Evolutionary conservation across 495 filamentous ascomycete genomes (phyloP).

Genomic region (Annulohypoxylon stygium): DNA sequence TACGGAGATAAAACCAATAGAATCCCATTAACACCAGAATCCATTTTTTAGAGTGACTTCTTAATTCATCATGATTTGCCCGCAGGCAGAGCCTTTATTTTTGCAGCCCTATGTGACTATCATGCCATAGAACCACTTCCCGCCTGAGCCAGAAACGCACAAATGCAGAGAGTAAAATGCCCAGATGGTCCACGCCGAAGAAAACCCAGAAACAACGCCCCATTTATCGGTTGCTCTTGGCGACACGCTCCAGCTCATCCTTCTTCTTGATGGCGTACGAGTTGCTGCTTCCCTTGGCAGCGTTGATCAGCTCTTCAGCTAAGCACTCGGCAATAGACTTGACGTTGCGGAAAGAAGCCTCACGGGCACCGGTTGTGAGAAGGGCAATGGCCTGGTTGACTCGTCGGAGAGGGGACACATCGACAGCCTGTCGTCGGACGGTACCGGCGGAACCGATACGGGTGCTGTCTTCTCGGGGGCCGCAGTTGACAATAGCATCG

Average conservation of each 20-base stretch:
- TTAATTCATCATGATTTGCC: conserved; percentile 52
- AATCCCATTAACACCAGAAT: conserved; percentile 31
- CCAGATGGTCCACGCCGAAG: conserved; percentile 61
- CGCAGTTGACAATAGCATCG: conserved; percentile 99
- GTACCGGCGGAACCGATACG: conserved; percentile 99
- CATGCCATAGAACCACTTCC: conserved; percentile 63
- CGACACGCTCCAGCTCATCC: conserved; percentile 99
- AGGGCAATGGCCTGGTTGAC: conserved; percentile 99
- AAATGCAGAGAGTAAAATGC: conserved; percentile 66
- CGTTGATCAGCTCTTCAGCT: conserved; percentile 99
- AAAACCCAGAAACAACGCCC: conserved; percentile 55
- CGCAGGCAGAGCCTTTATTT: conserved; percentile 57
- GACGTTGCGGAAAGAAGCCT: conserved; percentile 98
- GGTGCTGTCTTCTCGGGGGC: conserved; percentile 98
- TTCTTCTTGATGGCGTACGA: conserved; percentile 99
- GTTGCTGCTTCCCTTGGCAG: conserved; percentile 99
- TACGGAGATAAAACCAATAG: conserved; percentile 23
- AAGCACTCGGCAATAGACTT: conserved; percentile 99
- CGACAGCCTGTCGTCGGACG: conserved; percentile 99
- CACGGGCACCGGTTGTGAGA: conserved; percentile 95
- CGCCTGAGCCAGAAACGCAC: conserved; percentile 61
- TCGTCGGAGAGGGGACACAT: conserved; percentile 98
- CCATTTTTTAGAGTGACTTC: conserved; percentile 41
- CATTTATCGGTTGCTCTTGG: conserved; percentile 98
- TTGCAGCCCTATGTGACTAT: conserved; percentile 61